Evolutionary conservation across 805 yeast genomes (phyloP).

Genomic region (Metschnikowia matae): DNA sequence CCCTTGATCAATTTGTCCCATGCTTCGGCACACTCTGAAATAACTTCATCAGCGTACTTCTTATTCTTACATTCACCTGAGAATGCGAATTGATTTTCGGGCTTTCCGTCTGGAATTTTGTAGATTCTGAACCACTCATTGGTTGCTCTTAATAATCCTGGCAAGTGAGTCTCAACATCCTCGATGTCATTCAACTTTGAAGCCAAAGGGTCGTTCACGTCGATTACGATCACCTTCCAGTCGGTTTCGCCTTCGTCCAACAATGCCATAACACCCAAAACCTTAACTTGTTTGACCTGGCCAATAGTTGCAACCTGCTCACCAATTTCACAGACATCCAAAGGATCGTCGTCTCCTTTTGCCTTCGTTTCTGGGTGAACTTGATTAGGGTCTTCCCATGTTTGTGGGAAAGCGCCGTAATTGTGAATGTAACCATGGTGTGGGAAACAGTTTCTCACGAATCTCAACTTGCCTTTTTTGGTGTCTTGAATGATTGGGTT

Average conservation of each 20-base stretch:
- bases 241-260: conserved; percentile 95
- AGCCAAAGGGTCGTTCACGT: conserved; percentile 63
- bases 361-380: conserved; percentile 43
- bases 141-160: conserved; percentile 66
- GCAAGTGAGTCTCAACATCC: conserved; percentile 66
- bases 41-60: conserved; percentile 32
- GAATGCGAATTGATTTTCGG: conserved; percentile 70
- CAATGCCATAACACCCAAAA: conserved; percentile 72
- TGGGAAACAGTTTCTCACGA: conserved; percentile 76
- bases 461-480: conserved; percentile 71
- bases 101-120: conserved; percentile 80
- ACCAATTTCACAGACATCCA: conserved; percentile 48
- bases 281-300: conserved; percentile 49
- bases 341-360: conserved; percentile 46
- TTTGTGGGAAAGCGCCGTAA: conserved; percentile 87
- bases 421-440: conserved; percentile 82
- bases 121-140: conserved; percentile 79
- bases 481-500: conserved; percentile 82
- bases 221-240: conserved; percentile 83
- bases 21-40: conserved; percentile 47
- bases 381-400: conserved; percentile 93
- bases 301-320: conserved; percentile 47
- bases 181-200: conserved; percentile 53
- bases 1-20: conserved; percentile 61
- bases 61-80: conserved; percentile 61